phyloP scores from a whole-genome alignment of 164 flowering plant genomes.

The Hamamelis virginiana region DNA sequence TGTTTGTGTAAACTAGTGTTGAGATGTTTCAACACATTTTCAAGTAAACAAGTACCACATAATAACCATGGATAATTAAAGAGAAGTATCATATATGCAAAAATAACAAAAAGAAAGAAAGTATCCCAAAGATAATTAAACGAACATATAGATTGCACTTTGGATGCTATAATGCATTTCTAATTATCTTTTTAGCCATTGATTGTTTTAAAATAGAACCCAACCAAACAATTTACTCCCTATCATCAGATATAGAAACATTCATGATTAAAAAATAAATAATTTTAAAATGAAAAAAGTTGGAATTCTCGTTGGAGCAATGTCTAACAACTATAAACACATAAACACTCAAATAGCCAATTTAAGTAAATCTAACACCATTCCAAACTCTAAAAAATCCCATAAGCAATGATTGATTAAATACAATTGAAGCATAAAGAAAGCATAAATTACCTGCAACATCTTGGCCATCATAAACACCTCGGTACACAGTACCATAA shows the following conservation, averaged over 20 bases:
- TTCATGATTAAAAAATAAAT: too few relatives aligned
- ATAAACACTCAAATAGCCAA: too few relatives aligned
- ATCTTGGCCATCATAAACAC: conserved; percentile 70
- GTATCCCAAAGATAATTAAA: background rate
- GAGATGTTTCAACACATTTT: too few relatives aligned
- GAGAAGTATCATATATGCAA: too few relatives aligned
- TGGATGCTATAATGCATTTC: background rate
- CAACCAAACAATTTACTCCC: background rate
- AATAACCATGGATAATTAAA: too few relatives aligned
- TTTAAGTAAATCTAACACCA: background rate
- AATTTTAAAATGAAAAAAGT: too few relatives aligned
- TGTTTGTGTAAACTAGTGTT: too few relatives aligned
- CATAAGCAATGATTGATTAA: background rate
- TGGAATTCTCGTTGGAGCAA: too few relatives aligned
- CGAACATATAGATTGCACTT: background rate
- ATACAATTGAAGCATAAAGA: background rate
- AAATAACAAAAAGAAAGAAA: too few relatives aligned
- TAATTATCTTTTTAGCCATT: background rate
- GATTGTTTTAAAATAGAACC: background rate
- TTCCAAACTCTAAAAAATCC: background rate
- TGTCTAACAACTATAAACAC: too few relatives aligned
- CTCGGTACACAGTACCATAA: conserved; percentile 83
- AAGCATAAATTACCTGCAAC: conserved; percentile 66
- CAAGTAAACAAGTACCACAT: too few relatives aligned
- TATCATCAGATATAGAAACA: too few relatives aligned